These are phyloP conservation scores for Gregarina niphandrodes DNA, from an alignment of 169 alveolate genomes.

Conservation along the genomic window DNA sequence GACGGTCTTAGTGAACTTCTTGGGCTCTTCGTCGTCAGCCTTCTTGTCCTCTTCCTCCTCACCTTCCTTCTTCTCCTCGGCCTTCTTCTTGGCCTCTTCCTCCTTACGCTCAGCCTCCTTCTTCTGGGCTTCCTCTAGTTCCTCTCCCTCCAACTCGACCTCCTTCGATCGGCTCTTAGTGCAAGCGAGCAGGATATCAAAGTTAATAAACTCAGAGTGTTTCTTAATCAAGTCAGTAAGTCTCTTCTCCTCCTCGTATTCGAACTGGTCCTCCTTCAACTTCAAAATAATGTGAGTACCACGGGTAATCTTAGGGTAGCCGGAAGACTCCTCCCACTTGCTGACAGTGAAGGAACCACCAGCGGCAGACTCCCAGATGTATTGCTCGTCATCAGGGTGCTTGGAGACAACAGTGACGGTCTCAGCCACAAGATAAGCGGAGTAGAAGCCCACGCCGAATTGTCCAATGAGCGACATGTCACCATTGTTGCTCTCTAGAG, in stretches of 20 bases:
- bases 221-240: conserved; percentile 92
- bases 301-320: conserved; percentile 51
- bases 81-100: conserved; percentile 7
- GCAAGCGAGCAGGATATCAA: conserved; percentile 86
- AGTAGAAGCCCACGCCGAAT: conserved; percentile 97
- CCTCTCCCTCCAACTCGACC: conserved; percentile 64
- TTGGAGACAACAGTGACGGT: conserved; percentile 85
- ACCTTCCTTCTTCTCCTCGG: conserved; percentile 17
- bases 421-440: conserved; percentile 96
- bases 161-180: conserved; percentile 92
- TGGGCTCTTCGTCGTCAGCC: conserved; percentile 37
- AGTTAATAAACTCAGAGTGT: conserved; percentile 95
- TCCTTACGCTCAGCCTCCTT: conserved; percentile 18
- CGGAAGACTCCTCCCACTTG: conserved; percentile 54
- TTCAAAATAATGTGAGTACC: conserved; percentile 84
- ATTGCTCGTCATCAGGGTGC: conserved; percentile 80
- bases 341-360: conserved; percentile 93
- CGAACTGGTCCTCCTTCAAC: conserved; percentile 84
- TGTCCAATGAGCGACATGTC: conserved; percentile 96
- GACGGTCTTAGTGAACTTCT: conserved; percentile 86
- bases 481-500: conserved; percentile 81
- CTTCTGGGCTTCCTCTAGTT: conserved; percentile 31
- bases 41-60: conserved; percentile 26
- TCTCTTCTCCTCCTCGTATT: conserved; percentile 86
- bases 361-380: conserved; percentile 94